phyloP scores from a whole-genome alignment of 805 yeast genomes.

The Candida maris region DNA sequence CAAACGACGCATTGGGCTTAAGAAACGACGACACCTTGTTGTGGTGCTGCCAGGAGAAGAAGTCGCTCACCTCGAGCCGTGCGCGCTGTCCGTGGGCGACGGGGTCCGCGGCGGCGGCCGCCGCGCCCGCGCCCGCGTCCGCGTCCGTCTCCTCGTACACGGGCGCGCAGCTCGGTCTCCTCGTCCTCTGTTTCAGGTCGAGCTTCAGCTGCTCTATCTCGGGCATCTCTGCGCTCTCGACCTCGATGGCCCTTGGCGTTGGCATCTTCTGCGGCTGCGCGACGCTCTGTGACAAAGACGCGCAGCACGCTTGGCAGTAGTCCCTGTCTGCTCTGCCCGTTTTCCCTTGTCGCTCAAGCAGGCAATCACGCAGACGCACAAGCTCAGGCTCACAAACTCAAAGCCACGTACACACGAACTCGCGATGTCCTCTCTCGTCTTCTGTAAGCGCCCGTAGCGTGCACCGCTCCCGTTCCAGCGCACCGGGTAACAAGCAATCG shows the following conservation, averaged over 20 bases:
- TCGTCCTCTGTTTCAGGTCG: slow-evolving; percentile 7
- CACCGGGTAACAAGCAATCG: too few species aligned
- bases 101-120: too few species aligned
- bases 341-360: too few species aligned
- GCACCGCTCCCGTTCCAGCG: too few species aligned
- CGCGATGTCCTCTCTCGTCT: too few species aligned
- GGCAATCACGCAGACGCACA: too few species aligned
- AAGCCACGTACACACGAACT: too few species aligned
- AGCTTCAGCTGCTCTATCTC: slow-evolving; percentile 11
- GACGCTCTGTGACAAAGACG: neutral
- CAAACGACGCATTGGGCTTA: slow-evolving; percentile 57
- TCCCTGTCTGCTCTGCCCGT: too few species aligned
- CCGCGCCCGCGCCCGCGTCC: too few species aligned
- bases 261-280: slow-evolving; percentile 1
- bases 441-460: too few species aligned
- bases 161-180: neutral
- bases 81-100: too few species aligned
- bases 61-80: slow-evolving; percentile 13
- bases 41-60: slow-evolving; percentile 15
- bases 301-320: neutral
- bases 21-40: slow-evolving; percentile 39
- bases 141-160: neutral
- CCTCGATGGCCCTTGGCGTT: slow-evolving; percentile 1
- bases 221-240: slow-evolving; percentile 2
- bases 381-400: too few species aligned